Conservation (phyloP, 441 rosid species). For the Gossypium gossypioides region DNA sequence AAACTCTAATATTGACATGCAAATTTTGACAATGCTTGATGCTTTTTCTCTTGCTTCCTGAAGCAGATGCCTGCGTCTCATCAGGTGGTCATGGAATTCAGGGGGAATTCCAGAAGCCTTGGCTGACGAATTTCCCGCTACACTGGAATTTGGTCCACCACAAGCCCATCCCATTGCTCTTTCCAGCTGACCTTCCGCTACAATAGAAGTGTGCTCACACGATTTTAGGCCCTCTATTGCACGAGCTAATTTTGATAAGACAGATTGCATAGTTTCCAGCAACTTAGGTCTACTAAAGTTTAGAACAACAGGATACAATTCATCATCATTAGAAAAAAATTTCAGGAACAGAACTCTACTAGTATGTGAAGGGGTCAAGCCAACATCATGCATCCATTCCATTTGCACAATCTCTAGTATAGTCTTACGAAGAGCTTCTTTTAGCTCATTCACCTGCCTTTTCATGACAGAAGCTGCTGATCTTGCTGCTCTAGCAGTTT, state of each 20-base stretch:
- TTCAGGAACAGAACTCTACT: constrained; percentile 53
- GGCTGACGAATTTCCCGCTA: constrained; percentile 44
- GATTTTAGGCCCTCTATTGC: constrained; percentile 72
- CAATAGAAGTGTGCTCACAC: constrained; percentile 59
- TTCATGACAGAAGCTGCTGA: constrained; percentile 70
- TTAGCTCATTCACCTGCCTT: constrained; percentile 65
- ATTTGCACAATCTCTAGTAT: constrained; percentile 76
- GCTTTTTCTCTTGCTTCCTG: constrained; percentile 85
- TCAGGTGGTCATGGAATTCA: constrained; percentile 77
- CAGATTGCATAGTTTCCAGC: constrained; percentile 62
- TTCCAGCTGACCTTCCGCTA: constrained; percentile 89
- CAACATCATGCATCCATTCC: constrained; percentile 83
- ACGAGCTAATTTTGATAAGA: constrained; percentile 53
- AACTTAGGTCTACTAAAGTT: constrained; percentile 63
- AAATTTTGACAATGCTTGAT: constrained; percentile 58
- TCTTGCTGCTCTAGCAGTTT: constrained; percentile 82
- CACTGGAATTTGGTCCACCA: constrained; percentile 65
- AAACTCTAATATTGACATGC: constrained; percentile 78
- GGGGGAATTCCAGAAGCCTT: constrained; percentile 81
- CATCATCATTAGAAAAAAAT: constrained; percentile 47
- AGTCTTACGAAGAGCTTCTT: constrained; percentile 63
- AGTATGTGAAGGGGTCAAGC: constrained; percentile 53
- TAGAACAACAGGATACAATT: constrained; percentile 42
- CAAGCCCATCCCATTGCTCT: constrained; percentile 99
- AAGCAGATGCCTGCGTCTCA: constrained; percentile 59